phyloP scores from a whole-genome alignment of 1,284 basidiomycete genomes.

The Irpex sp. region DNA sequence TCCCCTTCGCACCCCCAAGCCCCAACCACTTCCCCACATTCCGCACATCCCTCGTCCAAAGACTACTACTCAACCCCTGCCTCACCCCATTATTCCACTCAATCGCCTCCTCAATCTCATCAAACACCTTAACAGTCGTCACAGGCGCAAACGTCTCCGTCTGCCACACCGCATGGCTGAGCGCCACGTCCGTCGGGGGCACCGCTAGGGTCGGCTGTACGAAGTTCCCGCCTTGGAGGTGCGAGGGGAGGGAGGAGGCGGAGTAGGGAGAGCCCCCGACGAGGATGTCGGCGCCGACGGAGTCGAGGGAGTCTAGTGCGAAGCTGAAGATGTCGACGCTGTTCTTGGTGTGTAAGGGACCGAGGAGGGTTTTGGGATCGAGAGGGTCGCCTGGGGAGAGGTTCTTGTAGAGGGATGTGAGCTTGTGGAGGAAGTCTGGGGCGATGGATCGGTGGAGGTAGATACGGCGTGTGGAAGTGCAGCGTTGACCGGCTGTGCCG shows the following conservation, averaged over 20 bases:
- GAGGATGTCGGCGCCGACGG: constrained; percentile 73
- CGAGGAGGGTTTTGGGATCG: constrained; percentile 68
- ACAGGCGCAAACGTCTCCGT: constrained; percentile 88
- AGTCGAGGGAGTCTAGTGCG: constrained; percentile 63
- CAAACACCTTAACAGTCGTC: constrained; percentile 85
- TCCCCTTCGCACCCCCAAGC: constrained; percentile 67
- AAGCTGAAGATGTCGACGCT: constrained; percentile 67
- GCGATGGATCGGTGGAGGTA: constrained; percentile 85
- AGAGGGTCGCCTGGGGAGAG: constrained; percentile 84
- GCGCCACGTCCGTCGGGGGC: constrained; percentile 47
- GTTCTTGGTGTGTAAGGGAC: constrained; percentile 76
- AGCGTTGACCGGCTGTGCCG: constrained; percentile 93
- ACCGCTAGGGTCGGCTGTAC: constrained; percentile 86
- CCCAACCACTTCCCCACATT: constrained; percentile 84
- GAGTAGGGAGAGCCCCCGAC: constrained; percentile 59
- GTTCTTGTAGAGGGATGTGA: constrained; percentile 70
- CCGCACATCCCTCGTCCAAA: constrained; percentile 86
- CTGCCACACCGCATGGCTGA: constrained; percentile 63
- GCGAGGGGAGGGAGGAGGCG: constrained; percentile 29
- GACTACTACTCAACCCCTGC: constrained; percentile 86
- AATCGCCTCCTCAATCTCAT: constrained; percentile 89
- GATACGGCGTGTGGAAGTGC: constrained; percentile 89
- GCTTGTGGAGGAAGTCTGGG: constrained; percentile 67
- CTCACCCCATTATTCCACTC: constrained; percentile 90
- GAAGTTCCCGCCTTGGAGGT: constrained; percentile 72